Evolutionary conservation across 257 asterid species (phyloP).

Genomic region (Datura wrightii): DNA sequence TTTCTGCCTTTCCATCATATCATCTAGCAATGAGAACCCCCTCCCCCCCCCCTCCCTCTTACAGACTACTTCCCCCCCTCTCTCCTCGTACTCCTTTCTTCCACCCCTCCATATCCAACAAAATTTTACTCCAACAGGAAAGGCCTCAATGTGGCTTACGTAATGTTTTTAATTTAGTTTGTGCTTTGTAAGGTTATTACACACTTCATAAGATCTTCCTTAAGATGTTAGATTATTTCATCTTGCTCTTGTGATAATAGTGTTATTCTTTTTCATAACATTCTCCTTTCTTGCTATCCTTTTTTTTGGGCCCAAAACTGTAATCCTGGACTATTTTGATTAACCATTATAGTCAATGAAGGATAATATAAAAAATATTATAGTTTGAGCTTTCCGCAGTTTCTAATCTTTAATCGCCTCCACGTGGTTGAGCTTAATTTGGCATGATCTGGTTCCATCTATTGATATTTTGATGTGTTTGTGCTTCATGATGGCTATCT

Average conservation of each 20-base stretch:
- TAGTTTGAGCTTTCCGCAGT: background rate
- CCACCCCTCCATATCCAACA: background rate
- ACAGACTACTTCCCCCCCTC: background rate
- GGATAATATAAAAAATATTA: constrained; percentile 29
- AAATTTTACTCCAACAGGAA: background rate
- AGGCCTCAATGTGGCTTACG: background rate
- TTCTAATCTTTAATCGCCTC: background rate
- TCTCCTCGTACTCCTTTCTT: background rate
- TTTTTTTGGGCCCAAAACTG: constrained; percentile 3
- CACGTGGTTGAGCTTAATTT: constrained; percentile 17
- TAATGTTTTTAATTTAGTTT: background rate
- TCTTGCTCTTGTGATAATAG: constrained; percentile 6
- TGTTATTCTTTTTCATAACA: background rate
- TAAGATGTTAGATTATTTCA: background rate
- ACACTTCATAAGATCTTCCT: background rate
- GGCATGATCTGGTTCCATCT: constrained; percentile 23
- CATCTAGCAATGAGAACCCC: no score
- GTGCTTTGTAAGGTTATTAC: background rate
- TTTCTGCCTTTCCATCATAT: no score
- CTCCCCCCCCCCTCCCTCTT: background rate
- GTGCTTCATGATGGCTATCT: constrained; percentile 6
- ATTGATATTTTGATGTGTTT: background rate
- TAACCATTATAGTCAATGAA: constrained; percentile 34
- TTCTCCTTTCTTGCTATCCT: background rate
- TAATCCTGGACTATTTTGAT: background rate